phyloP scores from a whole-genome alignment of 345 rosid genomes.

The Eucalyptus viminalis region DNA sequence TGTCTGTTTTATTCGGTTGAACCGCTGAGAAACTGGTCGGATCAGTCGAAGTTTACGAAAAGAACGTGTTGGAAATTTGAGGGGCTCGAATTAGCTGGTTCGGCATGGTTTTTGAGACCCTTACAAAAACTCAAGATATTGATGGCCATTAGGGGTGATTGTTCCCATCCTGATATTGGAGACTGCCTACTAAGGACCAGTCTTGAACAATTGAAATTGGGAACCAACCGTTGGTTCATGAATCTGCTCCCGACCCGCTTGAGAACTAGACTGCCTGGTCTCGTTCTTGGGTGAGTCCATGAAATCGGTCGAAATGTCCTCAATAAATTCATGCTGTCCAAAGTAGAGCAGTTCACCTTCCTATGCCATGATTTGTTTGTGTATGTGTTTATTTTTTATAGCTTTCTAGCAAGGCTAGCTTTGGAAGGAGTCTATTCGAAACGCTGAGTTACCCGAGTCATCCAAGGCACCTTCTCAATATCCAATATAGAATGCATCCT shows the following conservation, averaged over 20 bases:
- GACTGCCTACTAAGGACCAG: background rate
- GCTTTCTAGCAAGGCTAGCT: background rate
- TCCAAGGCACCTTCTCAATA: background rate
- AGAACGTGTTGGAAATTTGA: background rate
- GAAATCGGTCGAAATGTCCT: fast-evolving
- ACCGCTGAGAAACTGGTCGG: background rate
- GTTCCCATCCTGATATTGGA: background rate
- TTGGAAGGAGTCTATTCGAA: background rate
- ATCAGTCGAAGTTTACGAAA: background rate
- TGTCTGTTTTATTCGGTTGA: background rate
- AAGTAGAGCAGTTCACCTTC: background rate
- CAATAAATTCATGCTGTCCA: background rate
- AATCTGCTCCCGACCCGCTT: background rate
- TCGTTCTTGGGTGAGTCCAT: fast-evolving
- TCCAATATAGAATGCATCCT: background rate
- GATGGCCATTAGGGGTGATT: background rate
- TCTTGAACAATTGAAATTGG: too few relatives aligned
- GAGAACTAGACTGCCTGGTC: fast-evolving
- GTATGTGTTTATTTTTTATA: background rate
- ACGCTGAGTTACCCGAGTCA: background rate
- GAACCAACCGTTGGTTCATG: background rate
- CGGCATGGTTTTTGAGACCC: background rate
- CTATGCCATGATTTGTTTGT: background rate
- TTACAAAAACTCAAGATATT: background rate
- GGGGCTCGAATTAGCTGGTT: background rate